phyloP scores from a whole-genome alignment of 805 yeast species.

The Starmerella potacharoeniae region DNA sequence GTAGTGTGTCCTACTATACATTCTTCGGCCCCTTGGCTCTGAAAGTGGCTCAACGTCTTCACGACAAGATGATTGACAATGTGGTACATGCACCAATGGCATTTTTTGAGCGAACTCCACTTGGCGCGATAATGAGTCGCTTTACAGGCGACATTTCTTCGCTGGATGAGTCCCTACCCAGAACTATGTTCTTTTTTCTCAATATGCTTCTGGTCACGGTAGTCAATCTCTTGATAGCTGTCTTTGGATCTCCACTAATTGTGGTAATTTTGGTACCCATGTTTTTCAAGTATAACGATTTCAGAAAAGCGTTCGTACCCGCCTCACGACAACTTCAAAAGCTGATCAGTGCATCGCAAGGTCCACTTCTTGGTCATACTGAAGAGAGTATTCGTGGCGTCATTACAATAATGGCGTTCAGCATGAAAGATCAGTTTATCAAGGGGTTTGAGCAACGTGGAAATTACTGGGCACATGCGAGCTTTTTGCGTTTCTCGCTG shows the following conservation, averaged over 20 bases:
- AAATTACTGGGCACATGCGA: slow-evolving; percentile 24
- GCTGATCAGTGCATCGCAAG: slow-evolving; percentile 46
- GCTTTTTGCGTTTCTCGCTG: slow-evolving; percentile 61
- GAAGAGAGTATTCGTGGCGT: slow-evolving; percentile 66
- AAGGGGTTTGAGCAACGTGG: slow-evolving; percentile 33
- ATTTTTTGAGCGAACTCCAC: slow-evolving; percentile 88
- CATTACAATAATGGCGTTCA: slow-evolving; percentile 56
- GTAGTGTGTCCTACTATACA: slow-evolving; percentile 8
- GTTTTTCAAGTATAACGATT: slow-evolving; percentile 44
- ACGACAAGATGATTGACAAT: slow-evolving; percentile 56
- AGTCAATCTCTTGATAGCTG: slow-evolving; percentile 40
- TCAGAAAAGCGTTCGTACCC: slow-evolving; percentile 49
- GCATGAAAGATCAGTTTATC: slow-evolving; percentile 44
- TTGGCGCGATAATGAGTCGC: slow-evolving; percentile 80
- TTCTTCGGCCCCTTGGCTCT: slow-evolving; percentile 15
- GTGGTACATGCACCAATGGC: slow-evolving; percentile 84
- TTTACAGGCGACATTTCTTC: slow-evolving; percentile 80
- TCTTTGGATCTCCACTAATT: slow-evolving; percentile 78
- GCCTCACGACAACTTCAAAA: slow-evolving; percentile 63
- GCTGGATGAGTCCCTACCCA: slow-evolving; percentile 55
- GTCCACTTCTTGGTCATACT: slow-evolving; percentile 63
- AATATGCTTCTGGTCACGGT: slow-evolving; percentile 26
- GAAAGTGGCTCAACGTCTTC: slow-evolving; percentile 27
- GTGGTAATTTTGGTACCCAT: slow-evolving; percentile 55
- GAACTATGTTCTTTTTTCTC: slow-evolving; percentile 28